Base-by-base conservation (phyloP, 2,329 filamentous ascomycete species). In the Podosphaera fusca region DNA sequence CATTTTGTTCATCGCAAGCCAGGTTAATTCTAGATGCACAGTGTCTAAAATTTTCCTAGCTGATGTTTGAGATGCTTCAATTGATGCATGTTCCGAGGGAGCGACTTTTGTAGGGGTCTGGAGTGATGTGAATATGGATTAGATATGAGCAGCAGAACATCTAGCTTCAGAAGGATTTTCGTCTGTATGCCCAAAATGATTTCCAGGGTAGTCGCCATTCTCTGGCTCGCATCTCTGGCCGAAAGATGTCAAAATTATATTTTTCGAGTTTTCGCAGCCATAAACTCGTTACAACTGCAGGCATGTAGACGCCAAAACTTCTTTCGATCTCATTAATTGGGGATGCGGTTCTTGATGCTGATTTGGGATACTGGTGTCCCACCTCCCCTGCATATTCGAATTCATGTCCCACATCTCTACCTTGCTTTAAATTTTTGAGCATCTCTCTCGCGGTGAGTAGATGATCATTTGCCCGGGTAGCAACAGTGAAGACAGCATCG, bases 391-490 rank as follows among this genome's bases (percentile, higher is more conserved):
- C 77, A 66, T 95, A 86, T 70, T 96, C 90, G 67, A 90, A 95
- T 4, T 86, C 87, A 67, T 95, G 90, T 0, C 84, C 87, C 0
- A 86, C 79, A 54, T 80, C 81, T 63, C 84, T 71, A 1, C 88
- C 87, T 3, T 80, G 81, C 56, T 79, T 79, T 29, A 95, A 71
- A 64, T 85, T 87, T 65, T 81, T 82, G 59, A 96, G 70, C 88
- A 98, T 95, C 68, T 95, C 87, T 59, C 88, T 76, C 1, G 85
- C 90, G 0, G 90, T 96, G 63, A 95, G 94, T 38, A 98, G 74
- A 69, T 98, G 92, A 67, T 98, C 92, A 66, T 94, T 94, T 5
- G 92, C 92, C 42, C 90, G 79, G 0, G 92, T 98, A 0, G 92
- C 92, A 12, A 98, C 87, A 3, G 80, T 77, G 69, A 96, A 98